Base-by-base conservation (phyloP, 2,329 filamentous ascomycete species). In the Ilyonectria mors-panacis region DNA sequence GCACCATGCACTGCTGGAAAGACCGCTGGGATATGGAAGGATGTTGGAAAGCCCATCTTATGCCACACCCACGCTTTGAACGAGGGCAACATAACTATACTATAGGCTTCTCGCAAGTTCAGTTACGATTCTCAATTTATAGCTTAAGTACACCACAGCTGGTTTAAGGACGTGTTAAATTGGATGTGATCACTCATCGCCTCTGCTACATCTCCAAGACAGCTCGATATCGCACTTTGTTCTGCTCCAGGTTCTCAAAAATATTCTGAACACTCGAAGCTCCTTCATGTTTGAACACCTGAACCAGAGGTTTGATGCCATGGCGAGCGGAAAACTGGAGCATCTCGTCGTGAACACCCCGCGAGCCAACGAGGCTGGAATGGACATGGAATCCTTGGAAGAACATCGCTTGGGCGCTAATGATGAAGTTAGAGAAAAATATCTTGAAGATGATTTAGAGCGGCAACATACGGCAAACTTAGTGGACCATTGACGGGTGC, bases 281-380 rank as follows among this genome's bases (percentile, higher is more conserved):
- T 2, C 60, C 60, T 10, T 63, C 50, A 33, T 50, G 45, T n/a
- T 51, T 57, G 19, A 17, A 57, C 8, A 50, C 37, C 8, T 63
- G 42, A 4, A 63, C n/a, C 23, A 50, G n/a, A 7, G 61, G 61
- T 21, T 51, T 63, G n/a, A 63, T 51, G 3, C 35, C 35, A 21
- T 35, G 54, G 1, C 45, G 45, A 3, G 53, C 54, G 0, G 61
- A 35, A 26, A 58, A 63, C 21, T 53, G 17, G 6, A 63, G 54
- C 54, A 63, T 63, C 55, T 63, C 61, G n/a, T 58, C 61, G n/a
- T 63, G 61, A 50, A 44, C 54, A 5, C 19, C 54, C 17, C 44
- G 37, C 15, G 61, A 63, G 6, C 33, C 45, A 9, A 63, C 61
- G 6, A 63, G 26, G 35, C 61, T 63, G 10, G 47, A 63, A 23